Percentiles rank a stretch among this genome's conserved stretches.
phyloP scores from a whole-genome alignment of 2,329 filamentous ascomycete species.

The Stylonectria norvegica region DNA sequence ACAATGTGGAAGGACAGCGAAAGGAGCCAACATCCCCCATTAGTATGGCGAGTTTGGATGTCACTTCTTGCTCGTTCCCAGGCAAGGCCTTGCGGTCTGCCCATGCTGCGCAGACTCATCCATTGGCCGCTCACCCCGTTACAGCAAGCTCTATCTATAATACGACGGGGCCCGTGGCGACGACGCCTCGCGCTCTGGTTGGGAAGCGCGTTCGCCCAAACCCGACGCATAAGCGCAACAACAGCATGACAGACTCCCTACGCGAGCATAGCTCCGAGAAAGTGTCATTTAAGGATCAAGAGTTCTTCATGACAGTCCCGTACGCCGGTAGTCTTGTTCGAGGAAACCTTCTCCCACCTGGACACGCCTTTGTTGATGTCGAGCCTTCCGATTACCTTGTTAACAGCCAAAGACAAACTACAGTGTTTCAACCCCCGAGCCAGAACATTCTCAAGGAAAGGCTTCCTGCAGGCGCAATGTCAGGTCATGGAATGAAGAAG shows the following conservation, averaged over 20 bases:
- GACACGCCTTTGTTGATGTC: constrained; percentile 74
- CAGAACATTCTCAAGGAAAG: constrained; percentile 42
- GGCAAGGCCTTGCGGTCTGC: constrained; percentile 44
- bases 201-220: constrained; percentile 58
- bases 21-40: constrained; percentile 44
- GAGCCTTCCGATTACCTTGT: constrained; percentile 47
- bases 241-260: constrained; percentile 81
- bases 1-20: constrained; percentile 17
- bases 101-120: constrained; percentile 39
- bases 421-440: constrained; percentile 44
- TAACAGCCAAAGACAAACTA: constrained; percentile 50
- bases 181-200: constrained; percentile 54
- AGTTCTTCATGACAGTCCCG: constrained; percentile 59
- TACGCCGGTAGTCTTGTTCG: constrained; percentile 82
- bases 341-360: constrained; percentile 79
- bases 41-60: constrained; percentile 58
- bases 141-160: constrained; percentile 48
- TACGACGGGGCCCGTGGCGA: constrained; percentile 49
- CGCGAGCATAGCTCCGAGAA: constrained; percentile 61
- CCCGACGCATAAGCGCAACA: constrained; percentile 74
- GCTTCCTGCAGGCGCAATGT: constrained; percentile 57
- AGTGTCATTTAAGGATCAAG: constrained; percentile 50
- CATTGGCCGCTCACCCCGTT: constrained; percentile 54
- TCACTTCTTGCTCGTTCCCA: constrained; percentile 62
- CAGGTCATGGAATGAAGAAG: constrained; percentile 75